A percentile compares a stretch with the other conserved stretches of the same genome.
Evolutionary conservation across 495 filamentous ascomycete species (phyloP).

Genomic region (Schizothecium vesticola): DNA sequence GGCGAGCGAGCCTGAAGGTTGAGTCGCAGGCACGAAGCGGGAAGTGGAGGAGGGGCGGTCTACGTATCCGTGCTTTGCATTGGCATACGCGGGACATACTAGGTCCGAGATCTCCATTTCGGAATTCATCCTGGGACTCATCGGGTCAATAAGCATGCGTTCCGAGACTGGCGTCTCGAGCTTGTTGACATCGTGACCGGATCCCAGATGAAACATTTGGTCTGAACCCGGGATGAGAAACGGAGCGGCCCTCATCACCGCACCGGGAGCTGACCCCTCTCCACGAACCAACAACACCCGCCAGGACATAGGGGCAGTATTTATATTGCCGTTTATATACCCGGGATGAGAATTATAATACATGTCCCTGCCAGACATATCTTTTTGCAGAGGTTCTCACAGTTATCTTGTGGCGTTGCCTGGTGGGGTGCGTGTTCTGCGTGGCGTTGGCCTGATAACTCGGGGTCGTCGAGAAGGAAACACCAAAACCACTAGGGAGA

Average conservation of each 20-base stretch:
- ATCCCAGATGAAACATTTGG: background rate
- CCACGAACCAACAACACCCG: background rate
- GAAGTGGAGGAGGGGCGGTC: too few species aligned
- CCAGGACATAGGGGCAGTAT: background rate
- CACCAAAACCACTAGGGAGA: background rate
- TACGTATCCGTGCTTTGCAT: too few species aligned
- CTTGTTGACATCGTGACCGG: background rate
- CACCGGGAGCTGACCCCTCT: background rate
- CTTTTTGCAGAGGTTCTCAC: background rate
- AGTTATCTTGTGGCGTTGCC: background rate
- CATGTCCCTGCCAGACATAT: background rate
- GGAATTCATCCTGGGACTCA: background rate
- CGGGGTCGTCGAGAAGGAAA: background rate
- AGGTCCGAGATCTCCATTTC: background rate
- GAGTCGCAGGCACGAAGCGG: too few species aligned
- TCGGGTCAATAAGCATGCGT: background rate
- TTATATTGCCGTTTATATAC: background rate
- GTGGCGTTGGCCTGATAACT: background rate
- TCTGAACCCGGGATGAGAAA: background rate
- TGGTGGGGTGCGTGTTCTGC: background rate
- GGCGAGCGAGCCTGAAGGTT: too few species aligned
- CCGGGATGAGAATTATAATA: background rate
- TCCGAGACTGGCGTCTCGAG: background rate
- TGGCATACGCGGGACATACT: too few species aligned
- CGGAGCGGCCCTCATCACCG: background rate